These are phyloP conservation scores for Yamadazyma kanchanaburiensis DNA, from an alignment of 1,139 yeast genomes.

Conservation along the genomic window DNA sequence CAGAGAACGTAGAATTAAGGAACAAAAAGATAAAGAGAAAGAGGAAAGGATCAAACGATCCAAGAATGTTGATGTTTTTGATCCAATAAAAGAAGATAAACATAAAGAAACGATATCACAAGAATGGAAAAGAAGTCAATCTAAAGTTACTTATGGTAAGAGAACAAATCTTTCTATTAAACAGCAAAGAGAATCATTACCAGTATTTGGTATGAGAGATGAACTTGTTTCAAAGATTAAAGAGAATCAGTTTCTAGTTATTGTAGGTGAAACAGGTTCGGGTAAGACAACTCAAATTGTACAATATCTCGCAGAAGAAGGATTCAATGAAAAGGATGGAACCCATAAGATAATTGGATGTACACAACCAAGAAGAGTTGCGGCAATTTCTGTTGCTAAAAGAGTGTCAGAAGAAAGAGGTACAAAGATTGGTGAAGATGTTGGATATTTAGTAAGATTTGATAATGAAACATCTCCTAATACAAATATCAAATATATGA, in stretches of 20 bases:
- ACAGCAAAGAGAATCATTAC: constrained; percentile 68
- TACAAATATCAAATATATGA: constrained; percentile 71
- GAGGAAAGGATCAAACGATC: constrained; percentile 23
- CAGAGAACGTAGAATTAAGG: constrained; percentile 54
- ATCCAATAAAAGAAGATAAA: constrained; percentile 30
- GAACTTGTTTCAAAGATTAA: constrained; percentile 56
- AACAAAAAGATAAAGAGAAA: constrained; percentile 44
- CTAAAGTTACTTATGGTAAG: constrained; percentile 51
- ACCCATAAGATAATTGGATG: constrained; percentile 57
- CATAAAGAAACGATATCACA: constrained; percentile 1
- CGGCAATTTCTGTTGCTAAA: constrained; percentile 91
- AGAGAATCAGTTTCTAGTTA: constrained; percentile 41
- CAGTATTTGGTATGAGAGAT: constrained; percentile 64
- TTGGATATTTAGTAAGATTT: constrained; percentile 86
- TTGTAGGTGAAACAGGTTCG: constrained; percentile 50
- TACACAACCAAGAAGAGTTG: constrained; percentile 95
- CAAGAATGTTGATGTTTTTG: constrained; percentile 28
- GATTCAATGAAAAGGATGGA: constrained; percentile 22
- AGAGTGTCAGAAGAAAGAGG: constrained; percentile 86
- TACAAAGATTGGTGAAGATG: constrained; percentile 67
- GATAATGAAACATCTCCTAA: constrained; percentile 63
- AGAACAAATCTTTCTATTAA: constrained; percentile 50
- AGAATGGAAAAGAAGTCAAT: constrained; percentile 35
- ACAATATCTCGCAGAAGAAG: constrained; percentile 38
- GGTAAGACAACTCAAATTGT: constrained; percentile 44